Evolutionary conservation across 495 filamentous ascomycete species (phyloP).

Genomic region (Neurospora sublineolata): DNA sequence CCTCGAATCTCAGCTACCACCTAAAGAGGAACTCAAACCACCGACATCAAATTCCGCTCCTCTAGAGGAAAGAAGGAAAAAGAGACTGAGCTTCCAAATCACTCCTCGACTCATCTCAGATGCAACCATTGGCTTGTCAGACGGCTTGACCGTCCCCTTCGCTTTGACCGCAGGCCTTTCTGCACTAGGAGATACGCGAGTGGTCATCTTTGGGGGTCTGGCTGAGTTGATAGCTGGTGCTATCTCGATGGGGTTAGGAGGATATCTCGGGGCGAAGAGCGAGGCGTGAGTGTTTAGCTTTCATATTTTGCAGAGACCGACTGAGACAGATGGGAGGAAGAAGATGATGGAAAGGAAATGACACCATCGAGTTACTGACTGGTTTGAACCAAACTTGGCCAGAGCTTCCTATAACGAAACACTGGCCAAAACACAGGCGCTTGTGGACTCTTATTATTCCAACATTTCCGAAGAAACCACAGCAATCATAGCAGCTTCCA

Average conservation of each 20-base stretch:
- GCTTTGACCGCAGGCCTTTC: slow-evolving; percentile 47
- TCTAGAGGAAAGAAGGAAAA: background rate
- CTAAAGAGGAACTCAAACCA: slow-evolving; percentile 4
- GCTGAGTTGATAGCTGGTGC: slow-evolving; percentile 53
- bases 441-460: background rate
- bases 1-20: background rate
- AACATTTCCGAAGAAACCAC: background rate
- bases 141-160: slow-evolving; percentile 52
- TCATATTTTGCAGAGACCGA: background rate
- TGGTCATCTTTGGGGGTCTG: slow-evolving; percentile 55
- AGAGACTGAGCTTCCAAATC: slow-evolving; percentile 4
- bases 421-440: slow-evolving; percentile 1
- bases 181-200: slow-evolving; percentile 41
- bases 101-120: slow-evolving; percentile 28
- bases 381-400: background rate
- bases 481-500: background rate
- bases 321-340: background rate
- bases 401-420: slow-evolving; percentile 13
- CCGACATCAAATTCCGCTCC: background rate
- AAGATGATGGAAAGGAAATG: background rate
- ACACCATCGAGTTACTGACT: background rate
- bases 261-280: slow-evolving; percentile 41
- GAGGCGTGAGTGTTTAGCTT: slow-evolving; percentile 15
- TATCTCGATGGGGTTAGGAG: slow-evolving; percentile 57
- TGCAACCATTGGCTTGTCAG: slow-evolving; percentile 44